Percentiles rank a stretch among this genome's conserved stretches.
Evolutionary conservation across 2,329 filamentous ascomycete genomes (phyloP).

Genomic region (Herpomyces periplanetae): DNA sequence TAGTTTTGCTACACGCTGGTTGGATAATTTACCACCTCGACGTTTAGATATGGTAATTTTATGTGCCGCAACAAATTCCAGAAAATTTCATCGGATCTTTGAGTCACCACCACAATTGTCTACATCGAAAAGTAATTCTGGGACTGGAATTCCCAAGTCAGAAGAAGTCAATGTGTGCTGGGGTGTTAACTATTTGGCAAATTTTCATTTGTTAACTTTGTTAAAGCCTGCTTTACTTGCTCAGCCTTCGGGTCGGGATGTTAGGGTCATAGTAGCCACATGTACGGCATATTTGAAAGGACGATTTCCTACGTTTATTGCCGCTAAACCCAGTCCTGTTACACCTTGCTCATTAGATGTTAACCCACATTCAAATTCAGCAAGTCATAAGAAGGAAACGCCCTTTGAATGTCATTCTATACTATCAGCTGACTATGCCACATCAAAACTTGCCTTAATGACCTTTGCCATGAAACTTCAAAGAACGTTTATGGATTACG

Average conservation of each 20-base stretch:
- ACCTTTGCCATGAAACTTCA: slow-evolving; percentile 65
- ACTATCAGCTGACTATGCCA: slow-evolving; percentile 11
- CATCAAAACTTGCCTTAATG: slow-evolving; percentile 30
- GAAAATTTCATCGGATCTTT: no score
- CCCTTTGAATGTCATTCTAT: no score
- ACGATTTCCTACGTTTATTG: slow-evolving; percentile 18
- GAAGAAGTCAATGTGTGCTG: slow-evolving; percentile 62
- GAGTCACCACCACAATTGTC: slow-evolving; percentile 24
- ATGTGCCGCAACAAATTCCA: slow-evolving; percentile 37
- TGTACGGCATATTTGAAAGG: slow-evolving; percentile 61
- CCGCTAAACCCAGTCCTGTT: slow-evolving; percentile 9
- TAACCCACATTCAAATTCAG: slow-evolving; percentile 11
- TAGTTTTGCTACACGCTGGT: slow-evolving; percentile 81
- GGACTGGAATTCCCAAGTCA: no score
- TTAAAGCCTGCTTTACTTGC: slow-evolving; percentile 57
- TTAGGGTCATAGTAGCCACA: slow-evolving; percentile 47
- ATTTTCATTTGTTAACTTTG: slow-evolving; percentile 75
- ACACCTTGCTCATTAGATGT: slow-evolving; percentile 1
- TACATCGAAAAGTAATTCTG: slow-evolving; percentile 24
- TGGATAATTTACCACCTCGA: slow-evolving; percentile 65
- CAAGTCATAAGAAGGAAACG: slow-evolving; percentile 16
- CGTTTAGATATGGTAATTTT: slow-evolving; percentile 65
- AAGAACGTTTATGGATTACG: slow-evolving; percentile 51
- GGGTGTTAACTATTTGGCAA: slow-evolving; percentile 79
- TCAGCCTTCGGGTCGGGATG: slow-evolving; percentile 72